Evolutionary conservation across 441 rosid species (phyloP).

Genomic region (Jatropha multifida): DNA sequence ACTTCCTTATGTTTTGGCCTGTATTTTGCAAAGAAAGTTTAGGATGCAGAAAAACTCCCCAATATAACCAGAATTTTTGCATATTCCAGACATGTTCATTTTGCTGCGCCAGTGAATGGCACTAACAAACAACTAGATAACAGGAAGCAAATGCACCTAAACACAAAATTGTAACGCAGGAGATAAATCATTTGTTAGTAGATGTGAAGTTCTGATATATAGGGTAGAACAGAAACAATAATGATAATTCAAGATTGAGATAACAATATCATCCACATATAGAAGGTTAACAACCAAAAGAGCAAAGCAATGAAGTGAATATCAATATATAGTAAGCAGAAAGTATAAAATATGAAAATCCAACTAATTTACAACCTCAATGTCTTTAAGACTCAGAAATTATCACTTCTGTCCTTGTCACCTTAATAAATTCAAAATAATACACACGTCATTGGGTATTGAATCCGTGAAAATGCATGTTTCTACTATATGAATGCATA

Average conservation of each 20-base stretch:
- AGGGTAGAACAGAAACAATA: not conserved
- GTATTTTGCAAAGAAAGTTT: slow-evolving; percentile 11
- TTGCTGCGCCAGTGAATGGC: not conserved
- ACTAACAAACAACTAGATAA: not conserved
- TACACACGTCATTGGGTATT: not conserved
- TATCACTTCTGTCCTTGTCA: no score
- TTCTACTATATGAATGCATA: not conserved
- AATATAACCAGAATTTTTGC: not conserved
- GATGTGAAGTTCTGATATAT: not conserved
- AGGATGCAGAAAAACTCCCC: not conserved
- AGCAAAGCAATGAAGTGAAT: no score
- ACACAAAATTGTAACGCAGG: not conserved
- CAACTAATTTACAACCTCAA: no score
- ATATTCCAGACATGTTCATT: not conserved
- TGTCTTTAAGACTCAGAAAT: no score
- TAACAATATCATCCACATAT: not conserved
- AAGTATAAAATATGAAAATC: no score
- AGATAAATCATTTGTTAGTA: not conserved
- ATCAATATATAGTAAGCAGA: not conserved
- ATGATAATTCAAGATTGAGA: not conserved
- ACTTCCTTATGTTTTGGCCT: slow-evolving; percentile 92
- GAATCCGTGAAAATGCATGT: not conserved
- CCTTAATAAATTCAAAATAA: no score
- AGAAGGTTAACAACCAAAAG: no score
- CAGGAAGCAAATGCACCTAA: not conserved